phyloP scores from a whole-genome alignment of 306 rosid species.

The Inga oerstediana region DNA sequence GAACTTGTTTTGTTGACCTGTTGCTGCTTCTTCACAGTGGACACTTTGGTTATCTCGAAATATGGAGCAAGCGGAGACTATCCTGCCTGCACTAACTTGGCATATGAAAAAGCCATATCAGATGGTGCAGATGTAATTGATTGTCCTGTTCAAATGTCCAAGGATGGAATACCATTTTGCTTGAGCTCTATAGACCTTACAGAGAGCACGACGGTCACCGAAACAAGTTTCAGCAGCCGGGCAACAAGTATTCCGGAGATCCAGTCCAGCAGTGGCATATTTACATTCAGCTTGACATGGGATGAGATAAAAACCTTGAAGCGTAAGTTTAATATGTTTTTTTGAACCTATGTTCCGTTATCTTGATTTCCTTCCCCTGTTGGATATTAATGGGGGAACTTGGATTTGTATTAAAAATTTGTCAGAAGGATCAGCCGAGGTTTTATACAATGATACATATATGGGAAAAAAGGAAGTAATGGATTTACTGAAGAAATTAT shows the following conservation, averaged over 20 bases:
- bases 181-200: constrained; percentile 74
- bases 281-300: constrained; percentile 75
- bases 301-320: constrained; percentile 58
- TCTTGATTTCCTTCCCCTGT: not conserved
- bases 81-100: constrained; percentile 73
- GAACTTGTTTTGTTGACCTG: constrained; percentile 38
- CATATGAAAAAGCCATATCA: constrained; percentile 57
- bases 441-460: not conserved
- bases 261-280: constrained; percentile 63
- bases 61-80: constrained; percentile 87
- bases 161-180: constrained; percentile 85
- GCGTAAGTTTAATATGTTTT: constrained; percentile 57
- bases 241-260: constrained; percentile 49
- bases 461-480: not conserved
- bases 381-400: not conserved
- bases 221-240: constrained; percentile 44
- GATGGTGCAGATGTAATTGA: constrained; percentile 82
- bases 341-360: constrained; percentile 18
- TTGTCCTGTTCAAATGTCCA: constrained; percentile 86
- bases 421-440: not conserved
- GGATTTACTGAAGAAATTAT: not conserved
- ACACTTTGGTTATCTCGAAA: constrained; percentile 74
- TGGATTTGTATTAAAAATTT: not conserved
- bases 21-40: constrained; percentile 50
- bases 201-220: constrained; percentile 60